Percentiles rank a stretch among this genome's conserved stretches.
Conservation (phyloP, 345 rosid genomes). For the Boechera stricta region DNA sequence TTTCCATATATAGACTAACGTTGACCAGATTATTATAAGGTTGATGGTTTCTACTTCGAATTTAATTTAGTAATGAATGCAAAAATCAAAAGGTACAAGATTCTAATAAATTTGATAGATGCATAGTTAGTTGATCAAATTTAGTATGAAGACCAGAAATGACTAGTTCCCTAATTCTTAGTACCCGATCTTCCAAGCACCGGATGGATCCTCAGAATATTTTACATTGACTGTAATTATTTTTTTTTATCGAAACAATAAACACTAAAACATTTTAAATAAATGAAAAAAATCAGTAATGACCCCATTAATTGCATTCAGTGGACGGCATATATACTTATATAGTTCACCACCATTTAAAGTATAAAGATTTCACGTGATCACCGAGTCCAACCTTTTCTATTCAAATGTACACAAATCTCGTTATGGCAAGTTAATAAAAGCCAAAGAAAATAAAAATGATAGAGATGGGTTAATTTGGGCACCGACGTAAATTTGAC, state of each 20-base stretch:
- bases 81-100: background rate
- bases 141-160: background rate
- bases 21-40: constrained; percentile 11
- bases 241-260: too few relatives aligned
- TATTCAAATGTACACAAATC: constrained; percentile 4
- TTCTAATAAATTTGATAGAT: background rate
- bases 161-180: background rate
- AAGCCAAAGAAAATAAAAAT: background rate
- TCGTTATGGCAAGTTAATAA: constrained; percentile 36
- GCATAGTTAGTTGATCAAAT: background rate
- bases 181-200: background rate
- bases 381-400: constrained; percentile 23
- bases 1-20: background rate
- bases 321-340: constrained; percentile 6
- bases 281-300: background rate
- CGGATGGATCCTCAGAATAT: background rate
- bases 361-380: constrained; percentile 28
- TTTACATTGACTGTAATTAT: background rate
- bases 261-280: background rate
- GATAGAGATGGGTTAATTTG: constrained; percentile 29
- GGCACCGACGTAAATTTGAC: constrained; percentile 46
- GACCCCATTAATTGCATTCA: constrained; percentile 4
- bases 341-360: constrained; percentile 8
- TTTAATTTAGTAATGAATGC: background rate
- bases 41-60: constrained; percentile 12